These are phyloP conservation scores for Coprinellus micaceus DNA, from an alignment of 768 basidiomycete species.

Conservation along the genomic window DNA sequence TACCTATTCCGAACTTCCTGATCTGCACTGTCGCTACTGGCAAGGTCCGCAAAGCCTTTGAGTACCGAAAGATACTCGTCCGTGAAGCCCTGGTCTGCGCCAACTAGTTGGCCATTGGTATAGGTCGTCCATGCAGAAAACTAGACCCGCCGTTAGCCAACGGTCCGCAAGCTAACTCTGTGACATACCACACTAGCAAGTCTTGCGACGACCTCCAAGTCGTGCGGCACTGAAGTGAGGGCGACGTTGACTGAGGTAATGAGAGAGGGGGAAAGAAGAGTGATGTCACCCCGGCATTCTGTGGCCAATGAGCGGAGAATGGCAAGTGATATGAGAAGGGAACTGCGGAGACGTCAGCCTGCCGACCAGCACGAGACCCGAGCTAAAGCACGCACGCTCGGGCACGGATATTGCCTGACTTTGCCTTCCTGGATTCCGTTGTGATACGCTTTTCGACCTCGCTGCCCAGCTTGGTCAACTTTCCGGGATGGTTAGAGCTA, in stretches of 20 bases:
- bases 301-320: conserved; percentile 79
- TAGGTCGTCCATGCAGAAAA: conserved; percentile 92
- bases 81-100: conserved; percentile 68
- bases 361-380: conserved; percentile 2
- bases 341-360: conserved; percentile 36
- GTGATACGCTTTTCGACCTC: conserved; percentile 76
- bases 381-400: conserved; percentile 60
- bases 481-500: conserved; percentile 73
- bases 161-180: neutral
- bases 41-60: conserved; percentile 58
- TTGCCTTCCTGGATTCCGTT: conserved; percentile 63
- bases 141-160: conserved; percentile 33
- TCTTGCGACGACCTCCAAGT: conserved; percentile 73
- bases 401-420: conserved; percentile 69
- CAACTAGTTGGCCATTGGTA: conserved; percentile 81
- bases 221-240: conserved; percentile 50
- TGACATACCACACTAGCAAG: conserved; percentile 74
- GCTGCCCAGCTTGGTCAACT: conserved; percentile 69
- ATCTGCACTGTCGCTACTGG: conserved; percentile 52
- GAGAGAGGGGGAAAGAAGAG: conserved; percentile 67
- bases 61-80: conserved; percentile 68
- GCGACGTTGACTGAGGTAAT: conserved; percentile 61
- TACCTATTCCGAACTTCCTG: conserved; percentile 75
- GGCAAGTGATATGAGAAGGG: conserved; percentile 77
- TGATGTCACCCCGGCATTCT: conserved; percentile 83